Evolutionary conservation across 2,329 filamentous ascomycete genomes (phyloP), one percentile per base, ranked within the genome.

Genomic region (Trichoderma semiorbis): DNA sequence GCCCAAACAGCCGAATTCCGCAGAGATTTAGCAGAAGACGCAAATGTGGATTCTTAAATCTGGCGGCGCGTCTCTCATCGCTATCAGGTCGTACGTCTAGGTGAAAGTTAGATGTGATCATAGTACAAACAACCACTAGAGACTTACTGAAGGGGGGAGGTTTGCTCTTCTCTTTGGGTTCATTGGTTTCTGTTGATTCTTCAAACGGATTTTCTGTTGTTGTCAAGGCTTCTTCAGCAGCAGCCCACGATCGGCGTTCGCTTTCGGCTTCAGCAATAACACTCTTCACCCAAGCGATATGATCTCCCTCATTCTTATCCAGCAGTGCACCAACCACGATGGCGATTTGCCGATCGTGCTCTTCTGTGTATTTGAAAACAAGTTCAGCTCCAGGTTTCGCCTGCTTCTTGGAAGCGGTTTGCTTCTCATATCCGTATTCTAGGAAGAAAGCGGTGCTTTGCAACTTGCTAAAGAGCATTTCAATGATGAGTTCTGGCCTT

Each of bases 391-490:
- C 94, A 4, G 93, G 88, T 75, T 89, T 89, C 11, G 90, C 88
- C 57, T 89, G 87, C n/a, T 81, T 78, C 21, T 86, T 84, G 24
- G 91, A 79, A 0, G 91, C 89, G 75, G 95, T 94, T 79, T 92
- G 93, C 78, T 91, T 93, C 77, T 98, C 94, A 76, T 93, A 92
- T 0, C 96, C 96, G 77, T 95, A 94, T 78, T 98, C 95, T 6
- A 99, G 87, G 79, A 94, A 98, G 81, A 93, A 93, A 1, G 94
- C 88, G 0, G 93, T 97, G 60, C 89, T 88, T 66, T 90, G 91
- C 71, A 94, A 92, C 81, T 99, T 99, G 80, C 93, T 97, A 81
- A 99, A 99, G 16, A 99, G 85, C 86, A 99, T 89, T 81, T 99
- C 96, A 1, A 97, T 91, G 64, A 97, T 87, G 53, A 98, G 85